Evolutionary conservation across 352 stramenopile species (phyloP).

Genomic region (Bremia lactucae): DNA sequence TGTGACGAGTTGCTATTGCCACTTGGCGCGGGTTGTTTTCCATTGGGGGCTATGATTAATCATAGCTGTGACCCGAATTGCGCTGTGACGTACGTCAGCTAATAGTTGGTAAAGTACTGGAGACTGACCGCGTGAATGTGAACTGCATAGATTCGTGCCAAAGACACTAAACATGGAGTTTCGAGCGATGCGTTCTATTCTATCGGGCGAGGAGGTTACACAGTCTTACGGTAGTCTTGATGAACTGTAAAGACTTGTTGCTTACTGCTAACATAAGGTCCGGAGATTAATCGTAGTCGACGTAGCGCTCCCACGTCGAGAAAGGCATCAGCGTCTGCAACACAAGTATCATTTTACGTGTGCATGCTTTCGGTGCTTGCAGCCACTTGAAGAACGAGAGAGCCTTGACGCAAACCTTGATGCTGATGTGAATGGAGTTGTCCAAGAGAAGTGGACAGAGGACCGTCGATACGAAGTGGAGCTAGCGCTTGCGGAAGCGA

Average conservation of each 20-base stretch:
- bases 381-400: constrained; percentile 17
- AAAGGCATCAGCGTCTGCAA: constrained; percentile 34
- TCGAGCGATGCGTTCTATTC: constrained; percentile 40
- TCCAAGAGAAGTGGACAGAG: constrained; percentile 25
- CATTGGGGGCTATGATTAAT: constrained; percentile 64
- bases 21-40: constrained; percentile 49
- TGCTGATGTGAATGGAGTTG: constrained; percentile 34
- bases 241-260: neutral
- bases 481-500: constrained; percentile 12
- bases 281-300: constrained; percentile 29
- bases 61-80: constrained; percentile 68
- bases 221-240: constrained; percentile 45
- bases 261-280: neutral
- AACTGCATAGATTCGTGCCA: constrained; percentile 21
- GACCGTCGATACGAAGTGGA: constrained; percentile 22
- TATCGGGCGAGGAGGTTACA: constrained; percentile 40
- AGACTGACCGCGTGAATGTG: neutral
- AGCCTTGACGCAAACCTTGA: constrained; percentile 34
- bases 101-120: neutral
- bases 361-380: constrained; percentile 33
- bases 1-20: constrained; percentile 48
- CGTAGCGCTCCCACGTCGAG: constrained; percentile 31
- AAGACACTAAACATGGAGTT: constrained; percentile 38
- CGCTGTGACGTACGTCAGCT: constrained; percentile 38
- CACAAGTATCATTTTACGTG: constrained; percentile 61